These are phyloP conservation scores for Penstemon eatonii DNA, from an alignment of 257 asterid genomes.

Conservation along the genomic window DNA sequence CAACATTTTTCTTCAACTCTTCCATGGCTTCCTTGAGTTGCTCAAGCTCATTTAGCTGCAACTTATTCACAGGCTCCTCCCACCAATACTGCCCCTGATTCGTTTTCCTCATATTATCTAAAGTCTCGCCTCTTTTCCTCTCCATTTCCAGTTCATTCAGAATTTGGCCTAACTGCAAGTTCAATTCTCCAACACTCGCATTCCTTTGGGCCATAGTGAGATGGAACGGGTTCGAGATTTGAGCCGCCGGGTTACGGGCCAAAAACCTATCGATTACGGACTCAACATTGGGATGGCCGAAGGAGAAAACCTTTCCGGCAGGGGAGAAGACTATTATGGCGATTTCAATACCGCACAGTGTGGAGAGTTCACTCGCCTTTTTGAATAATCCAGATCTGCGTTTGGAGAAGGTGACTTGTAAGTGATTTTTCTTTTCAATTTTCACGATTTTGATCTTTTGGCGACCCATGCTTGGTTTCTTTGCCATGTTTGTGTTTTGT, in stretches of 20 bases:
- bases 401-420: constrained; percentile 75
- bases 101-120: constrained; percentile 50
- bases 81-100: constrained; percentile 56
- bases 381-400: constrained; percentile 69
- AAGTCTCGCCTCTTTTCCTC: constrained; percentile 55
- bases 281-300: constrained; percentile 70
- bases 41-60: constrained; percentile 54
- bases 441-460: constrained; percentile 78
- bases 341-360: constrained; percentile 66
- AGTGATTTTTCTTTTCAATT: constrained; percentile 62
- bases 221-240: constrained; percentile 30
- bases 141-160: constrained; percentile 50
- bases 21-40: constrained; percentile 66
- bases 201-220: constrained; percentile 54
- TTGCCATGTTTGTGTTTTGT: constrained; percentile 41
- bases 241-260: constrained; percentile 23
- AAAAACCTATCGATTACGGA: constrained; percentile 51
- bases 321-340: constrained; percentile 72
- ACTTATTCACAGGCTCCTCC: constrained; percentile 51
- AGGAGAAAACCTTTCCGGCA: constrained; percentile 73
- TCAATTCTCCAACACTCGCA: constrained; percentile 51
- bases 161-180: constrained; percentile 55
- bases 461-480: constrained; percentile 65
- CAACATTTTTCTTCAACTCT: constrained; percentile 47
- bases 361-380: constrained; percentile 77